Conservation (phyloP, 805 yeast genomes). For the Pichia californica region DNA sequence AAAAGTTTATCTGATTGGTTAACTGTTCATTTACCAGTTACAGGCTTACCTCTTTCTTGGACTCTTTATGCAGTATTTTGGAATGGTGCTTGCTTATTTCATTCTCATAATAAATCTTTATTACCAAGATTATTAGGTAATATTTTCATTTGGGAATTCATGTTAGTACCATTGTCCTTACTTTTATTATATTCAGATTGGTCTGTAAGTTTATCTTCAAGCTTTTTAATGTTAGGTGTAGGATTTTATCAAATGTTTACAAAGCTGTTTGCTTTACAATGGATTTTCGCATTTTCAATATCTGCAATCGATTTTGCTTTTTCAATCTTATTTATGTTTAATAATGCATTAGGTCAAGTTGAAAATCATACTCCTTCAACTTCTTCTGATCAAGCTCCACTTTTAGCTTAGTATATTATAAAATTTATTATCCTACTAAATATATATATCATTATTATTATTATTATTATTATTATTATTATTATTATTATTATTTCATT, state of each 20-base stretch:
- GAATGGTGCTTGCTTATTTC: conserved; percentile 77
- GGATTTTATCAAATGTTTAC: conserved; percentile 66
- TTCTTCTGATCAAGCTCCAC: conserved; percentile 29
- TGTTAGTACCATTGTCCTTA: conserved; percentile 55
- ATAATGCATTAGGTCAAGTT: conserved; percentile 20
- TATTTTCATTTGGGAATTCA: conserved; percentile 70
- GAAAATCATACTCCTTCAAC: conserved; percentile 4
- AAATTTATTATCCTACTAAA: too few relatives aligned
- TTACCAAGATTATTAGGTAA: conserved; percentile 65
- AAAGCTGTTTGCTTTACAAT: conserved; percentile 70
- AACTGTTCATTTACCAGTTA: conserved; percentile 56
- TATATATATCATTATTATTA: neutral
- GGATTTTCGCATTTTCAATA: conserved; percentile 76
- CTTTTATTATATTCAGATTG: conserved; percentile 61
- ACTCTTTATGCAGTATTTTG: conserved; percentile 66
- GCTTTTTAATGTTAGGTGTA: conserved; percentile 56
- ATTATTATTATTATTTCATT: neutral
- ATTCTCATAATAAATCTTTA: conserved; percentile 46
- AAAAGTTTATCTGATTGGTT: conserved; percentile 47
- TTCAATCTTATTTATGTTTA: conserved; percentile 42
- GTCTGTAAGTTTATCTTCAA: conserved; percentile 55
- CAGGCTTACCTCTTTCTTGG: conserved; percentile 75
- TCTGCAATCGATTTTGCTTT: conserved; percentile 49
- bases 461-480: neutral
- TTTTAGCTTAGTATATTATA: conserved; percentile 16